Conservation (phyloP, 2,329 filamentous ascomycete species). For the Helicocarpus griseus region DNA sequence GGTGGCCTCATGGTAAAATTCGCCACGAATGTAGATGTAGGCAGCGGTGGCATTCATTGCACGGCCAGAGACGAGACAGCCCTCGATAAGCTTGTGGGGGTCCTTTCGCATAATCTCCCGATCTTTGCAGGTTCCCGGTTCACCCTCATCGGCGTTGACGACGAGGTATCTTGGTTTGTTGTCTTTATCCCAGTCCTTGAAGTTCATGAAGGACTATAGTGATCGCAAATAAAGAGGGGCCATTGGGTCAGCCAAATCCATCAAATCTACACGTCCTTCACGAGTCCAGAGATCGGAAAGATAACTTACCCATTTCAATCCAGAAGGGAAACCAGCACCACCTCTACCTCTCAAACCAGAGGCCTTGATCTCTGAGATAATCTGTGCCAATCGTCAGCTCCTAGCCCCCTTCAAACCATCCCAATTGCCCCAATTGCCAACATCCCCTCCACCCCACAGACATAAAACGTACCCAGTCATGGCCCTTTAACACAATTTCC, state of each 20-base stretch:
- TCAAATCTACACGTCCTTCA: not conserved
- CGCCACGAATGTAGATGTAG: constrained; percentile 98
- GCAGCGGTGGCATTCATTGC: constrained; percentile 98
- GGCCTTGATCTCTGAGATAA: constrained; percentile 94
- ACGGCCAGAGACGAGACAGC: constrained; percentile 87
- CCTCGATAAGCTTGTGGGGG: constrained; percentile 96
- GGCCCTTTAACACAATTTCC: constrained; percentile 92
- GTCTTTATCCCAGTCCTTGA: constrained; percentile 99
- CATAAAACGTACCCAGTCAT: constrained; percentile 63
- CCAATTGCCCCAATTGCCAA: not conserved
- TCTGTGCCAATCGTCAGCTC: constrained; percentile 40
- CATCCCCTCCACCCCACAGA: not conserved
- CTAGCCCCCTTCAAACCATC: not conserved
- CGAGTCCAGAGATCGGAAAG: constrained; percentile 4
- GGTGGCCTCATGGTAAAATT: constrained; percentile 93
- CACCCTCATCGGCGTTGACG: constrained; percentile 96
- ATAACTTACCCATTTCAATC: constrained; percentile 87
- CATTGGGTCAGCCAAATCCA: constrained; percentile 1
- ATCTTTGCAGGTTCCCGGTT: constrained; percentile 98
- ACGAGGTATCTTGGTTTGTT: constrained; percentile 91
- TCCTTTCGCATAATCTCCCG: constrained; percentile 99
- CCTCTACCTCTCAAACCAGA: constrained; percentile 92
- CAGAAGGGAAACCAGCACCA: constrained; percentile 95
- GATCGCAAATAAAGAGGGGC: not conserved
- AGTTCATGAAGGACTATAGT: constrained; percentile 94